phyloP scores from a whole-genome alignment of 1,139 yeast genomes.

The Suhomyces bribrorum region DNA sequence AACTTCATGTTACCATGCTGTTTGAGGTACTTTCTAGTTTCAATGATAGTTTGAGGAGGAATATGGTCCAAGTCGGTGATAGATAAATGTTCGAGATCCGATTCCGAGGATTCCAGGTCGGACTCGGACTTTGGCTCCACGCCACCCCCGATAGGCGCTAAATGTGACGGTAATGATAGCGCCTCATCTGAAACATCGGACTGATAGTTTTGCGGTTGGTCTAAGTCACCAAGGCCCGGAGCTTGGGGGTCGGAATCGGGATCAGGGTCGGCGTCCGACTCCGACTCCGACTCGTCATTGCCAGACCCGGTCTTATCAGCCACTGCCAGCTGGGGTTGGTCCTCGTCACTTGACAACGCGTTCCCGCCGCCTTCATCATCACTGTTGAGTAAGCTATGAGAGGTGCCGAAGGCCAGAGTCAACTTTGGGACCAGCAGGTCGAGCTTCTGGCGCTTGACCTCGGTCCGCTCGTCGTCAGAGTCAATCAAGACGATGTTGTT shows the following conservation, averaged over 20 bases:
- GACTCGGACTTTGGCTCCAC: conserved; percentile 3
- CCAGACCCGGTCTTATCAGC: conserved; percentile 1
- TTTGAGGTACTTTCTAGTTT: conserved; percentile 61
- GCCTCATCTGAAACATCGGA: conserved; percentile 8
- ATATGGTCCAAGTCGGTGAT: conserved; percentile 11
- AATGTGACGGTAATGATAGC: conserved; percentile 10
- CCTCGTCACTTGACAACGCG: conserved; percentile 4
- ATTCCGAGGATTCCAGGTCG: conserved; percentile 2
- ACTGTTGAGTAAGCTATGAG: conserved; percentile 11
- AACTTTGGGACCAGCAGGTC: conserved; percentile 10
- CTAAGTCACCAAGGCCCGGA: background rate
- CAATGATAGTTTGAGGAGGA: conserved; percentile 22
- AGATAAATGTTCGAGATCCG: conserved; percentile 6
- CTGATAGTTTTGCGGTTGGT: background rate
- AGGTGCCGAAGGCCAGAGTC: conserved; percentile 15
- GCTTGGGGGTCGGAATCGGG: background rate
- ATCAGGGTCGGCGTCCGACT: background rate
- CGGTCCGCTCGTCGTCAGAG: conserved; percentile 18
- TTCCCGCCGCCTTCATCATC: conserved; percentile 11
- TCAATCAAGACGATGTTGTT: conserved; percentile 21
- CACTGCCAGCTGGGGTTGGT: conserved; percentile 1
- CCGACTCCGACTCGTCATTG: background rate
- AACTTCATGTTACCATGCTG: conserved; percentile 61
- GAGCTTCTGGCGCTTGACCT: conserved; percentile 14
- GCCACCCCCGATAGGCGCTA: conserved; percentile 8